Conservation (phyloP, 805 yeast genomes). For the Suhomyces vadensis region DNA sequence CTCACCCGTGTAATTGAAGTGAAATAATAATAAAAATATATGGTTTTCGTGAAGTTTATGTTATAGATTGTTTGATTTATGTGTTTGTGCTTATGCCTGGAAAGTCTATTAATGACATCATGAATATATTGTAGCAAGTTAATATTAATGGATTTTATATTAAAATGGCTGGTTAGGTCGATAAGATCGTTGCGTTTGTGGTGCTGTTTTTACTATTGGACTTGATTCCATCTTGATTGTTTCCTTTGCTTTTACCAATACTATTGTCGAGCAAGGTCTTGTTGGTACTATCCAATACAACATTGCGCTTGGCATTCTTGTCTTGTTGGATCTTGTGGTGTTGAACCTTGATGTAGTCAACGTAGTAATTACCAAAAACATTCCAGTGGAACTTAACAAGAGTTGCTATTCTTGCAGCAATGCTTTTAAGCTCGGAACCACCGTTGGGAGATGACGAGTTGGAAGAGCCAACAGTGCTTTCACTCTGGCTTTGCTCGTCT, state of each 20-base stretch:
- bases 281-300: slow-evolving; percentile 11
- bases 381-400: slow-evolving; percentile 79
- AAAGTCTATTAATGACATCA: neutral
- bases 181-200: slow-evolving; percentile 13
- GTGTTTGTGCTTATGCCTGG: neutral
- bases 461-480: slow-evolving; percentile 5
- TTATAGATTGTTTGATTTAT: neutral
- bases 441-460: slow-evolving; percentile 14
- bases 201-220: slow-evolving; percentile 8
- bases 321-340: slow-evolving; percentile 19
- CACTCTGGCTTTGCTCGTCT: neutral
- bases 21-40: neutral
- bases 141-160: neutral
- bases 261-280: slow-evolving; percentile 5
- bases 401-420: slow-evolving; percentile 61
- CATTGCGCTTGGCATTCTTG: slow-evolving; percentile 14
- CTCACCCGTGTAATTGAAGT: slow-evolving; percentile 1
- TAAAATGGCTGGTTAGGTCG: too few relatives aligned
- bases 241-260: slow-evolving; percentile 6
- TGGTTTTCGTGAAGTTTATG: slow-evolving; percentile 2
- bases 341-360: slow-evolving; percentile 31
- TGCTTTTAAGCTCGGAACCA: slow-evolving; percentile 52
- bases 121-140: slow-evolving; percentile 1
- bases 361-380: slow-evolving; percentile 74
- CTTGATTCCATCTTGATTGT: slow-evolving; percentile 9